These are phyloP conservation scores for Colletotrichum kahawae DNA, from an alignment of 2,329 filamentous ascomycete genomes.

Conservation along the genomic window DNA sequence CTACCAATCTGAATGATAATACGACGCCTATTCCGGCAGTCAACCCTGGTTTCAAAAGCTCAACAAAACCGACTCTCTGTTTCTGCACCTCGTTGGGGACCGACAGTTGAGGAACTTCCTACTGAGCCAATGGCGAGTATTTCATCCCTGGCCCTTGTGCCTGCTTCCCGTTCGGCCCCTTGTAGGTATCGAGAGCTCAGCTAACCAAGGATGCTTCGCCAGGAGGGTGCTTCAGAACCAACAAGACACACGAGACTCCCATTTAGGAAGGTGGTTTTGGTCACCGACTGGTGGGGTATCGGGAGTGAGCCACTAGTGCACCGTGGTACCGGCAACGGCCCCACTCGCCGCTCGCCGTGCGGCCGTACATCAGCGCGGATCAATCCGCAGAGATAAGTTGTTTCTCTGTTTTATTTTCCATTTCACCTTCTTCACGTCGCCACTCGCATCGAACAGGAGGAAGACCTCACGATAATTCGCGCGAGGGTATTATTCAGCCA, in stretches of 20 bases:
- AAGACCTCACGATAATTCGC: accelerated
- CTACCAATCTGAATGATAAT: background rate
- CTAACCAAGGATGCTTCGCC: background rate
- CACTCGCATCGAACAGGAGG: background rate
- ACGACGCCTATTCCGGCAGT: background rate
- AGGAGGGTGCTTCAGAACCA: background rate
- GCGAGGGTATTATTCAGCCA: background rate
- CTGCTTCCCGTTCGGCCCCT: background rate
- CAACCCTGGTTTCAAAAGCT: background rate
- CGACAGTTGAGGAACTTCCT: background rate
- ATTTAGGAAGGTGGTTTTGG: background rate
- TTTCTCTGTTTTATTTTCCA: background rate
- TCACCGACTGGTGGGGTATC: background rate
- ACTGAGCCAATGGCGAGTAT: background rate
- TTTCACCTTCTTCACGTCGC: background rate
- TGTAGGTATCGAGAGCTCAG: background rate
- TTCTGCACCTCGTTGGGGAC: background rate
- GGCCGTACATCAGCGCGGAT: too few relatives aligned
- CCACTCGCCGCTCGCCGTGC: background rate
- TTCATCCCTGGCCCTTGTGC: background rate
- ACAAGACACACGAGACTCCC: background rate
- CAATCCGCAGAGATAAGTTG: background rate
- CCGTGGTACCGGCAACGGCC: background rate
- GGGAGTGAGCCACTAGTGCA: background rate
- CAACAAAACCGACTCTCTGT: background rate